phyloP scores from a whole-genome alignment of 1,284 basidiomycete genomes.

The Malassezia vespertilionis region DNA sequence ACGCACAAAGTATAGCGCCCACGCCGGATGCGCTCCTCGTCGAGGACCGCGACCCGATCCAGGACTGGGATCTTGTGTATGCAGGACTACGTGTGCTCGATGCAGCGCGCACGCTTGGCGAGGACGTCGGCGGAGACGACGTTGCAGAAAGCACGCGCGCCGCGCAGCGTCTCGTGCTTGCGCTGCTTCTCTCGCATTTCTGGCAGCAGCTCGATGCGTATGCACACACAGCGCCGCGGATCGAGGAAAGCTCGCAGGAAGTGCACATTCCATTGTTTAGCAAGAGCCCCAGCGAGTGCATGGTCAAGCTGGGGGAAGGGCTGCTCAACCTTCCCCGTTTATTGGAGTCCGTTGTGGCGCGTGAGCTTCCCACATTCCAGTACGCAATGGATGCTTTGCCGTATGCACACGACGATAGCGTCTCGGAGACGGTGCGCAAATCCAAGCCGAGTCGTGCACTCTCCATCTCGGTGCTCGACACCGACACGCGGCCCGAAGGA shows the following conservation, averaged over 20 bases:
- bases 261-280: constrained; percentile 74
- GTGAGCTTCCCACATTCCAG: constrained; percentile 60
- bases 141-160: not conserved
- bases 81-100: constrained; percentile 4
- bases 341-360: constrained; percentile 85
- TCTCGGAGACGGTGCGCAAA: not conserved
- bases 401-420: constrained; percentile 6
- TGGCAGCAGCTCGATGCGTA: constrained; percentile 12
- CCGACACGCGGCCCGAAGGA: not conserved
- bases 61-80: constrained; percentile 16
- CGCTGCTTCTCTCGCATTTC: constrained; percentile 6
- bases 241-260: not conserved
- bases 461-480: constrained; percentile 3
- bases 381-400: constrained; percentile 9
- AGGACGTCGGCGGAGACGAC: not conserved
- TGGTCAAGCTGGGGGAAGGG: constrained; percentile 81
- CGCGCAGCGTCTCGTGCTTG: constrained; percentile 12
- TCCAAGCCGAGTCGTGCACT: constrained; percentile 1
- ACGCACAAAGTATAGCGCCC: not conserved
- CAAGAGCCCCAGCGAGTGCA: constrained; percentile 72
- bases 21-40: not conserved
- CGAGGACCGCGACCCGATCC: constrained; percentile 10
- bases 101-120: not conserved
- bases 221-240: constrained; percentile 3
- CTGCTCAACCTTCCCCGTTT: constrained; percentile 80